Conservation (phyloP, 257 asterid species). For the Salvia miltiorrhiza region DNA sequence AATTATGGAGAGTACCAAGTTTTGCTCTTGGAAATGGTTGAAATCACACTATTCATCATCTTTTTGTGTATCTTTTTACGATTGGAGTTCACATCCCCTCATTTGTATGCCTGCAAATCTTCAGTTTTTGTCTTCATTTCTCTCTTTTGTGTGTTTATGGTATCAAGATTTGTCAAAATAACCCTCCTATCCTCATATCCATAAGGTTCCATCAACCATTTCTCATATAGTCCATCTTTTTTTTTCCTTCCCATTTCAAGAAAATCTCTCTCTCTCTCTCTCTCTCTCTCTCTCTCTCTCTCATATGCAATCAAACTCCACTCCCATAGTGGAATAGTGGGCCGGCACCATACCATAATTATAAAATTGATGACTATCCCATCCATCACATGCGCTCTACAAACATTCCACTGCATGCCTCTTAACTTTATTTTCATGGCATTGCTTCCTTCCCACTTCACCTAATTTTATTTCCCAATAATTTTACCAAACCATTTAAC, state of each 20-base stretch:
- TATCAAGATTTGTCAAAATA: too few species aligned
- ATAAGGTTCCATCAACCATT: slow-evolving; percentile 16
- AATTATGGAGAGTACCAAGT: too few species aligned
- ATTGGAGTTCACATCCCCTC: too few species aligned
- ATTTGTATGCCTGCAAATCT: too few species aligned
- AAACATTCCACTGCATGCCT: slow-evolving; percentile 30
- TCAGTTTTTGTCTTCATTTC: too few species aligned
- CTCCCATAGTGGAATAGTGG: slow-evolving; percentile 46
- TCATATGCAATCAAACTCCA: slow-evolving; percentile 14
- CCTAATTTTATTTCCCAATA: slow-evolving; percentile 16
- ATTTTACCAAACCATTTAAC: background rate
- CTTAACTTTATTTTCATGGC: background rate
- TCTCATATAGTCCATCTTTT: background rate
- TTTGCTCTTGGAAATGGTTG: too few species aligned
- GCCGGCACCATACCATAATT: slow-evolving; percentile 23
- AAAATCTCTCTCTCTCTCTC: background rate
- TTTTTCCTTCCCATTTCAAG: background rate
- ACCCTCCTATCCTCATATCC: background rate
- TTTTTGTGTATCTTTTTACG: too few species aligned
- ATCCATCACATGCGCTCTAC: background rate
- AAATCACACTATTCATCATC: too few species aligned
- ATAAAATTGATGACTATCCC: background rate
- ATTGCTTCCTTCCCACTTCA: slow-evolving; percentile 28
- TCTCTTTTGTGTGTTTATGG: too few species aligned
- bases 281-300: background rate